Percentiles rank a stretch among this genome's conserved stretches.
phyloP scores from a whole-genome alignment of 257 asterid species.

The Solanum chilense region DNA sequence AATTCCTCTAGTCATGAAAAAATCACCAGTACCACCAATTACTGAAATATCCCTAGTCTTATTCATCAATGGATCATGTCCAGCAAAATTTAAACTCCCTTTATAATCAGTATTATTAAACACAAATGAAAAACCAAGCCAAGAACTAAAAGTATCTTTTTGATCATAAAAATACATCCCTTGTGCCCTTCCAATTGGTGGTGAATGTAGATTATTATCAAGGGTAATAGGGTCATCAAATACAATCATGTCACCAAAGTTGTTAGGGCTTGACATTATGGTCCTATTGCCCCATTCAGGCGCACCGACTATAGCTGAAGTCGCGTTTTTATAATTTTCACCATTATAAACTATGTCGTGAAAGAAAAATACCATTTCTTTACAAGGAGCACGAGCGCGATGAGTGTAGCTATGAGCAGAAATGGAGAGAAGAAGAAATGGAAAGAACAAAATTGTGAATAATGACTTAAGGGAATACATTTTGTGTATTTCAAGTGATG shows the following conservation, averaged over 20 bases:
- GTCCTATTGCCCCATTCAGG: constrained; percentile 27
- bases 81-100: constrained; percentile 32
- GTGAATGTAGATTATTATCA: constrained; percentile 26
- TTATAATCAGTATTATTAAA: constrained; percentile 20
- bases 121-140: constrained; percentile 33
- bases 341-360: constrained; percentile 34
- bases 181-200: constrained; percentile 38
- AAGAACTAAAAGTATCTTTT: constrained; percentile 20
- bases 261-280: constrained; percentile 11
- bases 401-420: not conserved
- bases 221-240: constrained; percentile 40
- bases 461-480: not conserved
- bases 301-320: constrained; percentile 23
- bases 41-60: constrained; percentile 37
- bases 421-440: not conserved
- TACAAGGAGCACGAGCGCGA: constrained; percentile 5
- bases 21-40: constrained; percentile 39
- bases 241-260: constrained; percentile 29
- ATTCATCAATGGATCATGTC: constrained; percentile 33
- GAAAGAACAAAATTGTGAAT: not conserved
- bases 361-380: constrained; percentile 17
- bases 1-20: constrained; percentile 32
- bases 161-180: constrained; percentile 38
- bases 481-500: not conserved
- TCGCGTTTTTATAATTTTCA: constrained; percentile 21